phyloP scores from a whole-genome alignment of 805 yeast species.

The Metschnikowia proteae region DNA sequence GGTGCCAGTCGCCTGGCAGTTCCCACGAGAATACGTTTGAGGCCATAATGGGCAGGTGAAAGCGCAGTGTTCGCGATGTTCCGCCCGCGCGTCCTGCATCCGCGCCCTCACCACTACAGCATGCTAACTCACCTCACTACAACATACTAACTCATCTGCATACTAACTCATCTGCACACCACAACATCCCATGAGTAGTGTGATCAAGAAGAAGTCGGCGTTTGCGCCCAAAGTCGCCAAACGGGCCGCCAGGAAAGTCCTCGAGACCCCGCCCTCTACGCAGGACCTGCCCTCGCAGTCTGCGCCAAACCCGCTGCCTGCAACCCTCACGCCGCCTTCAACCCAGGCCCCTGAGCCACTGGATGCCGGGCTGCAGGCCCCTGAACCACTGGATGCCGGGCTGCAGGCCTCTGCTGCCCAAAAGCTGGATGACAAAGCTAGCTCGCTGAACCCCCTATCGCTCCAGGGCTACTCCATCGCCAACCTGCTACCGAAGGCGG shows the following conservation, averaged over 20 bases:
- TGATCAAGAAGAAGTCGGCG: constrained; percentile 51
- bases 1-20: constrained; percentile 47
- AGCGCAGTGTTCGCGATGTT: not conserved
- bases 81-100: not conserved
- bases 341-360: not conserved
- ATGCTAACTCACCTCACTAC: no score
- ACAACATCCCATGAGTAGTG: constrained; percentile 38
- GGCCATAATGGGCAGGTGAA: not conserved
- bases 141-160: not conserved
- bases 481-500: not conserved
- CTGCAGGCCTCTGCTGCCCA: not conserved
- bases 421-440: not conserved
- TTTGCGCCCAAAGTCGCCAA: constrained; percentile 56
- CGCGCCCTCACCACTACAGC: not conserved
- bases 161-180: not conserved
- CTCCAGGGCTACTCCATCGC: constrained; percentile 1
- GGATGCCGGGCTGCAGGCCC: not conserved
- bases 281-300: constrained; percentile 8
- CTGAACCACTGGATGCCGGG: no score
- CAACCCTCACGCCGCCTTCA: not conserved
- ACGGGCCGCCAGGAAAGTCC: constrained; percentile 20
- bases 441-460: not conserved
- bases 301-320: not conserved
- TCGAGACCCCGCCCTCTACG: constrained; percentile 18
- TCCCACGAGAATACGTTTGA: constrained; percentile 19